Percentiles rank a stretch among this genome's conserved stretches.
Conservation (phyloP, 1,284 basidiomycete species). For the Ustilago lituana region DNA sequence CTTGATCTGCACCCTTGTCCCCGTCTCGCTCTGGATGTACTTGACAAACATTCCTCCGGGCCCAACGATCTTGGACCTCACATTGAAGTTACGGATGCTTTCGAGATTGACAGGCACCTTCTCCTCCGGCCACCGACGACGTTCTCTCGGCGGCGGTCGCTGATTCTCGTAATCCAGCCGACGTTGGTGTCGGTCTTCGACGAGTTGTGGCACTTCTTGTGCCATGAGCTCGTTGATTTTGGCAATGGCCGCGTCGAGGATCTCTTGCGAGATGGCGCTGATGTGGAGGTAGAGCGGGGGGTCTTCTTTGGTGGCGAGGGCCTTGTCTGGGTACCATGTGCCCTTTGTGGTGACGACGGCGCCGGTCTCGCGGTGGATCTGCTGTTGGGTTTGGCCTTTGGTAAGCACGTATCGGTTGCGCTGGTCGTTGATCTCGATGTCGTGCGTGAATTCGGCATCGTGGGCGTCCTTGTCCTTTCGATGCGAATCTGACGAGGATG, state of each 20-base stretch:
- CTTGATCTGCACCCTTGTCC: slow-evolving; percentile 97
- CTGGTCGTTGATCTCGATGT: slow-evolving; percentile 97
- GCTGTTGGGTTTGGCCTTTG: slow-evolving; percentile 88
- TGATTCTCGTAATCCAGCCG: slow-evolving; percentile 52
- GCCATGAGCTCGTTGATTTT: slow-evolving; percentile 87
- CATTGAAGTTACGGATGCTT: slow-evolving; percentile 92
- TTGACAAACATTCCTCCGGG: slow-evolving; percentile 92
- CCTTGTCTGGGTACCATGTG: slow-evolving; percentile 77
- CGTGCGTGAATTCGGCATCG: slow-evolving; percentile 84
- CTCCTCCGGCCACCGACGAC: slow-evolving; percentile 58
- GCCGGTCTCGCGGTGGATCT: slow-evolving; percentile 73
- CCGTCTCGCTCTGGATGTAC: slow-evolving; percentile 95
- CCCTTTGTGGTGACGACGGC: slow-evolving; percentile 68
- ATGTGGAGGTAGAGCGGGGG: slow-evolving; percentile 90
- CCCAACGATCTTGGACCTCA: slow-evolving; percentile 95
- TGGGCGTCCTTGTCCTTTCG: slow-evolving; percentile 74
- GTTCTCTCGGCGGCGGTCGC: slow-evolving; percentile 41
- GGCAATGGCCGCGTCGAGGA: slow-evolving; percentile 79
- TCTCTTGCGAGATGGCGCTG: slow-evolving; percentile 81
- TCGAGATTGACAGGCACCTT: slow-evolving; percentile 80
- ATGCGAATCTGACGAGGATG: slow-evolving; percentile 68
- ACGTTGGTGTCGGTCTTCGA: slow-evolving; percentile 60
- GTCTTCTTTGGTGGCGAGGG: slow-evolving; percentile 55
- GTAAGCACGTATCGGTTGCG: slow-evolving; percentile 95
- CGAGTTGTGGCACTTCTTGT: slow-evolving; percentile 72